A percentile compares a stretch with the other conserved stretches of the same genome.
Evolutionary conservation across 75 land plant genomes (phyloP).

Genomic region (Adiantum capillusveneris): DNA sequence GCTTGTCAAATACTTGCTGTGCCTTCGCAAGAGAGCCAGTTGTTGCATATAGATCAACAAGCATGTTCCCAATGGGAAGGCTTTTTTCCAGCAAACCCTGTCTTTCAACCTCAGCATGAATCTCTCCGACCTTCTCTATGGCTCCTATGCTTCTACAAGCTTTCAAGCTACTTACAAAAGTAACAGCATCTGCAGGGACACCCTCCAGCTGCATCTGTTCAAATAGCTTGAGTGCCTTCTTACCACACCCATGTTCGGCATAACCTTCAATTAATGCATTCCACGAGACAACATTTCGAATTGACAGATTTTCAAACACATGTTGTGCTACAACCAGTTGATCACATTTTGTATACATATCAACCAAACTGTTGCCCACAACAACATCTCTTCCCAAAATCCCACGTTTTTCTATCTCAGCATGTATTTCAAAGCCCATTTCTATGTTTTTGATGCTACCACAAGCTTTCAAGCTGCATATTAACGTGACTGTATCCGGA

Average conservation of each 20-base stretch:
- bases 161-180: conserved; percentile 22
- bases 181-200: conserved; percentile 25
- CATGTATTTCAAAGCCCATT: conserved; percentile 27
- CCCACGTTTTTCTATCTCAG: conserved; percentile 22
- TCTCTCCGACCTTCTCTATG: conserved; percentile 34
- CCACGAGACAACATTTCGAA: conserved; percentile 20
- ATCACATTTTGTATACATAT: conserved; percentile 32
- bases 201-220: conserved; percentile 19
- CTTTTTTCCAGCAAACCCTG: conserved; percentile 20
- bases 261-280: conserved; percentile 27
- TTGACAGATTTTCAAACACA: conserved; percentile 16
- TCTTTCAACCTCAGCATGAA: conserved; percentile 46
- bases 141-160: conserved; percentile 28
- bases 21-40: conserved; percentile 11
- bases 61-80: conserved; percentile 27
- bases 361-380: too few relatives aligned
- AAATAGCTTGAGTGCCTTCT: conserved; percentile 10
- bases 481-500: conserved; percentile 18
- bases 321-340: conserved; percentile 10
- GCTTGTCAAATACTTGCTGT: too few relatives aligned
- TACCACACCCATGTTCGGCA: conserved; percentile 35
- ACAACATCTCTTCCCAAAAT: conserved; percentile 14
- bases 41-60: conserved; percentile 47
- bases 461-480: conserved; percentile 27
- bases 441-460: conserved; percentile 8